Conservation (phyloP, 495 filamentous ascomycete genomes). For the Penicillium nucicola region DNA sequence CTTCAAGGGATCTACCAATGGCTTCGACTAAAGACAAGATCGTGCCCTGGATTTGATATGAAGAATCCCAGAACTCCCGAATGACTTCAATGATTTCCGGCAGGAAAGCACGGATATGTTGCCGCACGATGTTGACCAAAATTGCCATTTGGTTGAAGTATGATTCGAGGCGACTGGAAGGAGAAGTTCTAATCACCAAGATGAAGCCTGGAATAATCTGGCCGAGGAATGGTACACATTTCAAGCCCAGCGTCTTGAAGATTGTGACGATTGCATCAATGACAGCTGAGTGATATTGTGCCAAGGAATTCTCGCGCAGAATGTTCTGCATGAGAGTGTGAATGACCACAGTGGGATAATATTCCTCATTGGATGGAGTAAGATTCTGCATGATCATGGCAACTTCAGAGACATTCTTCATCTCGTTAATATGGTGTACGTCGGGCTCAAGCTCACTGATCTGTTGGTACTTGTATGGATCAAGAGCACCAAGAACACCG, state of each 20-base stretch:
- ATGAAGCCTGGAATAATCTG: conserved; percentile 94
- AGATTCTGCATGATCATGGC: conserved; percentile 95
- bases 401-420: conserved; percentile 79
- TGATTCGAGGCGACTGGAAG: conserved; percentile 72
- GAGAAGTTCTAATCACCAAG: conserved; percentile 73
- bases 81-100: conserved; percentile 79
- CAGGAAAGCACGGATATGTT: conserved; percentile 89
- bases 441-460: conserved; percentile 48
- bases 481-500: conserved; percentile 92
- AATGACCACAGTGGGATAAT: conserved; percentile 97
- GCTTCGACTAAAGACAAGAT: conserved; percentile 89
- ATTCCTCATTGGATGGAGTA: conserved; percentile 96
- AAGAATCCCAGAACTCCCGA: conserved; percentile 79
- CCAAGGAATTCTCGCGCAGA: conserved; percentile 80
- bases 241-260: conserved; percentile 90
- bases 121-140: conserved; percentile 89
- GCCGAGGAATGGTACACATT: conserved; percentile 89
- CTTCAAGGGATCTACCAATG: conserved; percentile 87
- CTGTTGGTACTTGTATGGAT: conserved; percentile 90
- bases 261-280: conserved; percentile 99
- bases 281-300: conserved; percentile 88
- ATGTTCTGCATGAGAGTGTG: conserved; percentile 85
- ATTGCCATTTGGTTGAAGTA: conserved; percentile 96
- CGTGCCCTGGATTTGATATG: conserved; percentile 76
- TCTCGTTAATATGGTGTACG: conserved; percentile 51